A percentile compares a stretch with the other conserved stretches of the same genome.
Conservation (phyloP, 2,329 filamentous ascomycete genomes). For the Lecanicillium sp. region DNA sequence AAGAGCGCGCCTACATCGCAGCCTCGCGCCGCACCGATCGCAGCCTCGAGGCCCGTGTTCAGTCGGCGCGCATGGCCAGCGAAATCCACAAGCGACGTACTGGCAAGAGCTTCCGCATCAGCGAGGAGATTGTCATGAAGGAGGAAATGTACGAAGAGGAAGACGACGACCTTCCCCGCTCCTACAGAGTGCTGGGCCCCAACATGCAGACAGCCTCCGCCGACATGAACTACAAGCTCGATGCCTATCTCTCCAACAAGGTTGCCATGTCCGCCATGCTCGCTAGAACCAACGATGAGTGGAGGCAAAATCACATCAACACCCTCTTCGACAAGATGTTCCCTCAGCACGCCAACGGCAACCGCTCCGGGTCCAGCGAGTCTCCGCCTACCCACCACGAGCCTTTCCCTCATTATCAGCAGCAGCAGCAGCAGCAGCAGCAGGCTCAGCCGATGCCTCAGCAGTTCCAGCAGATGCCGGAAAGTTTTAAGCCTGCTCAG, state of each 20-base stretch:
- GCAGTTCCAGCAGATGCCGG: not conserved
- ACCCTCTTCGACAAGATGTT: conserved; percentile 42
- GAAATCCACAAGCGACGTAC: conserved; percentile 85
- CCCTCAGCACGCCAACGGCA: conserved; percentile 27
- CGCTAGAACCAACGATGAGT: conserved; percentile 29
- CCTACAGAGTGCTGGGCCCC: conserved; percentile 57
- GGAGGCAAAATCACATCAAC: conserved; percentile 42
- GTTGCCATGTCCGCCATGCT: conserved; percentile 38
- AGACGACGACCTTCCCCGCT: conserved; percentile 69
- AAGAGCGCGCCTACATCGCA: conserved; percentile 85
- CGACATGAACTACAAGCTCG: conserved; percentile 57
- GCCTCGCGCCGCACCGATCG: conserved; percentile 83
- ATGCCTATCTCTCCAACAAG: conserved; percentile 39
- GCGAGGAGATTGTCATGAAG: conserved; percentile 77
- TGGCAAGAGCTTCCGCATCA: conserved; percentile 74
- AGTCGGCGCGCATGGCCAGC: conserved; percentile 84
- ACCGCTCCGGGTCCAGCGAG: not conserved
- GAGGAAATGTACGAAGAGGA: conserved; percentile 98
- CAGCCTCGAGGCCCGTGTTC: conserved; percentile 78
- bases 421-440: conserved; percentile 4
- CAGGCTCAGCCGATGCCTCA: conserved; percentile 9
- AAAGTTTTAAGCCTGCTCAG: not conserved
- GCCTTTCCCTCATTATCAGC: conserved; percentile 1
- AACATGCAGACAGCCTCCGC: conserved; percentile 55
- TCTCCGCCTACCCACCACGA: too few species aligned